Evolutionary conservation across 345 rosid species (phyloP), one percentile per base, ranked within the genome.

Genomic region (Citrus trifoliata): DNA sequence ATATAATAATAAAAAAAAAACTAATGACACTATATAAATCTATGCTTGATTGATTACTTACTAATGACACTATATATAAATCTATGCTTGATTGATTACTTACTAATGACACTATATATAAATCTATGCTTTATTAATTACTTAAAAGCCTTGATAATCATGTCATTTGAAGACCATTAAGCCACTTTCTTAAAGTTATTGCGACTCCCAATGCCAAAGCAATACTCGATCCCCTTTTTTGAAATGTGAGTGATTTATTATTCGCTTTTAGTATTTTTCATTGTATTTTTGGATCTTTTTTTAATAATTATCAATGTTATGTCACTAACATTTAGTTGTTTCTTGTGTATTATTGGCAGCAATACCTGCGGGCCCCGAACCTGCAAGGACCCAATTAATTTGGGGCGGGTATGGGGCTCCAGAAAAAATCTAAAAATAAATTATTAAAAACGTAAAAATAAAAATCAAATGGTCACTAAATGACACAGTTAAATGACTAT

Each of bases 81-180:
- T 32, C 5, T 32, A 32, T 32, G 5, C 33, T 77, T 74, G 93
- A 22, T 85, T 93, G 82, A 93, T 95, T 38, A 92, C 96, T 18
- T 97, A 32, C 33, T 32, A 32, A 32, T 32, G 5, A 4, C 33
- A 32, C 33, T 32, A 32, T 32, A 32, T 32, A 4, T 32, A 32
- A 32, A 32, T 32, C 5, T 32, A 32, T 32, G 5, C 33, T 77
- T 74, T 95, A 22, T 85, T 93, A 81, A 93, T 95, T 38, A 92
- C 96, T 18, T 97, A 32, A 95, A 89, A 93, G 97, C 87, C 97
- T 92, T 69, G 98, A 95, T 82, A 97, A 95, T 76, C 97, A 93
- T 93, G 98, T 83, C 98, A 93, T 81, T 80, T 95, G 79, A 95
- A 88, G 84, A 92, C 97, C 55, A 82, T 92, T 42, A 88, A 82